A percentile compares a stretch with the other conserved stretches of the same genome.
phyloP scores from a whole-genome alignment of 371 early-diverging fungal genomes.

The Globomyces sp. region DNA sequence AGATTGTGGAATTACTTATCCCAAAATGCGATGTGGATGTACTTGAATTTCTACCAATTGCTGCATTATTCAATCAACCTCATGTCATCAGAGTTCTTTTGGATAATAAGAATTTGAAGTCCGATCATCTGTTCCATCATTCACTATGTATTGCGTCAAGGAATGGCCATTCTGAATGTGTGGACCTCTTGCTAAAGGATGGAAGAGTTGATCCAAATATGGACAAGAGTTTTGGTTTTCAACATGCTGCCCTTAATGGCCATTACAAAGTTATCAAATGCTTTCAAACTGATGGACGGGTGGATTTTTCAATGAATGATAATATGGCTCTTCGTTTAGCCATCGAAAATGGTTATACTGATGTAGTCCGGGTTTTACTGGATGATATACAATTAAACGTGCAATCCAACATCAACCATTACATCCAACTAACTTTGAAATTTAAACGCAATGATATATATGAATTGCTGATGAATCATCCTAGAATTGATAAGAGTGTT shows the following conservation, averaged over 20 bases:
- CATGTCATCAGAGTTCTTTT: too few species aligned
- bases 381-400: background rate
- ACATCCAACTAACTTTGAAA: too few species aligned
- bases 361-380: background rate
- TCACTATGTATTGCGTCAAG: background rate
- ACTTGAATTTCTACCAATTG: background rate
- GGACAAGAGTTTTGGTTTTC: constrained; percentile 12
- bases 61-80: too few species aligned
- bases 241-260: background rate
- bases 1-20: background rate
- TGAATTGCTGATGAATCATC: too few species aligned
- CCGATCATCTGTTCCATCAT: too few species aligned
- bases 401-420: too few species aligned
- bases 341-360: constrained; percentile 5
- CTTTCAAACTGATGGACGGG: too few species aligned
- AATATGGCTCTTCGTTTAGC: constrained; percentile 7
- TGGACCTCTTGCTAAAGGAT: background rate
- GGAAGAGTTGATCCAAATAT: constrained; percentile 17
- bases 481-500: too few species aligned
- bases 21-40: background rate
- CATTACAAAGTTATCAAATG: too few species aligned
- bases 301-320: constrained; percentile 6
- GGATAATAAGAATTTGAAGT: too few species aligned
- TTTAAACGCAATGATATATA: too few species aligned
- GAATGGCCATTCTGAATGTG: background rate